Percentiles rank a stretch among this genome's conserved stretches.
phyloP scores from a whole-genome alignment of 2,329 filamentous ascomycete species.

The Microsporum canis region DNA sequence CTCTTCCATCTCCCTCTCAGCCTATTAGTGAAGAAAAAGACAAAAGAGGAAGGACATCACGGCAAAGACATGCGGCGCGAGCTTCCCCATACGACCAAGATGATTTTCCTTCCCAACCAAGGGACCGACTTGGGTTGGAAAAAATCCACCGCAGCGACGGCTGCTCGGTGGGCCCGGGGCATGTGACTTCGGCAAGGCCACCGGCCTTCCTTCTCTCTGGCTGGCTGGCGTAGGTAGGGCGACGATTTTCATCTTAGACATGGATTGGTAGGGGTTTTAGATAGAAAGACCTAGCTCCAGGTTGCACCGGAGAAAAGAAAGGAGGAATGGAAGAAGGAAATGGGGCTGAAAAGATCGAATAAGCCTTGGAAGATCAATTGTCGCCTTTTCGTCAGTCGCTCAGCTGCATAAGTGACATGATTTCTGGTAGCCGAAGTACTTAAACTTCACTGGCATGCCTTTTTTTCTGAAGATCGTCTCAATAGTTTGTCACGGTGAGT shows the following conservation, averaged over 20 bases:
- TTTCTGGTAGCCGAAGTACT: no score
- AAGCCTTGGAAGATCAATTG: no score
- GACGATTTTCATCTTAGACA: neutral
- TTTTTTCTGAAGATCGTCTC: neutral
- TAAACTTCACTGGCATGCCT: no score
- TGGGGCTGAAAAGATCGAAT: no score
- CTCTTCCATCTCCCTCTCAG: no score
- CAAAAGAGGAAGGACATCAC: neutral
- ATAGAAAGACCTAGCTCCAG: neutral
- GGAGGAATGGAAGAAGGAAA: neutral
- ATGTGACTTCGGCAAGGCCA: neutral
- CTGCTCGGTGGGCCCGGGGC: neutral
- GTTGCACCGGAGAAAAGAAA: neutral
- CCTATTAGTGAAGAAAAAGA: no score
- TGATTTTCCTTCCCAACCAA: neutral
- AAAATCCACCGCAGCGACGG: neutral
- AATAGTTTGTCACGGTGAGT: neutral
- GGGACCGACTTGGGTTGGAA: neutral
- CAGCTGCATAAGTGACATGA: no score
- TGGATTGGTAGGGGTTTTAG: neutral
- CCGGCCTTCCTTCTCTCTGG: neutral
- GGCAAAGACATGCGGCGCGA: no score
- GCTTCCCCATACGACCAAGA: no score
- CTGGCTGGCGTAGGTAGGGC: neutral
- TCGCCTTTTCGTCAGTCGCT: no score